phyloP scores from a whole-genome alignment of 192 early-diverging fungal genomes.

The Umbelopsis vinacea region DNA sequence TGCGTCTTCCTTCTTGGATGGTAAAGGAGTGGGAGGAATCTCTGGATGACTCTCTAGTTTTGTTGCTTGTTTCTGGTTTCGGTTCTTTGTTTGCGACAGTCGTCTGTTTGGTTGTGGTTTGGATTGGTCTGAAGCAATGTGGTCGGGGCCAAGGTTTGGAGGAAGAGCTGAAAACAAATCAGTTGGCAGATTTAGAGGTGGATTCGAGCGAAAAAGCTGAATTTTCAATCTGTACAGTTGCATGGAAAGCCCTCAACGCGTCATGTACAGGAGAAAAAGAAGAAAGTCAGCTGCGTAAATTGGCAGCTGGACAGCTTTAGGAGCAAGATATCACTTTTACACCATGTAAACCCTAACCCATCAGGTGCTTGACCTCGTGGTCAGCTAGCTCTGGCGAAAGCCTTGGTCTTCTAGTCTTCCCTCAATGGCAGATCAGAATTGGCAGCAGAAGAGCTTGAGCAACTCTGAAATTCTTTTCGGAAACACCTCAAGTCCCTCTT shows the following conservation, averaged over 20 bases:
- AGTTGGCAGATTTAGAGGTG: not conserved
- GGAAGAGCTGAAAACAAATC: slow-evolving; percentile 18
- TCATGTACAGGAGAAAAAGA: not conserved
- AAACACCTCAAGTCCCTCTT: not conserved
- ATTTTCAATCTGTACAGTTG: slow-evolving; percentile 20
- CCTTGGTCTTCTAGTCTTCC: not conserved
- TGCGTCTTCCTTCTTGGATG: not conserved
- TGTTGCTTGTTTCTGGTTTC: slow-evolving; percentile 9
- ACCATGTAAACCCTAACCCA: slow-evolving; percentile 10
- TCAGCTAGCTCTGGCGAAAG: not conserved
- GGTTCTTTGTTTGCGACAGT: slow-evolving; percentile 1
- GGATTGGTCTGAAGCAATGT: slow-evolving; percentile 6
- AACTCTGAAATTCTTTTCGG: not conserved
- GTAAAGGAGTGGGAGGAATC: slow-evolving; percentile 25
- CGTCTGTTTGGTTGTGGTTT: slow-evolving; percentile 7
- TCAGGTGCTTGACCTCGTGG: slow-evolving; percentile 3
- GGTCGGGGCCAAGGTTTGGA: not conserved
- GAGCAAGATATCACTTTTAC: too few relatives aligned
- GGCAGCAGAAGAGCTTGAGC: slow-evolving; percentile 17
- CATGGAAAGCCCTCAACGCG: slow-evolving; percentile 15
- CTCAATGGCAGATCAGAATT: slow-evolving; percentile 4
- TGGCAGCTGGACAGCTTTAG: not conserved
- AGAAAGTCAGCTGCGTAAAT: slow-evolving; percentile 7
- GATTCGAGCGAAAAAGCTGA: slow-evolving; percentile 20
- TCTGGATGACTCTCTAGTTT: slow-evolving; percentile 4